These are phyloP conservation scores for Backusella tuberculispora DNA, from an alignment of 192 early-diverging fungal species.

Conservation along the genomic window DNA sequence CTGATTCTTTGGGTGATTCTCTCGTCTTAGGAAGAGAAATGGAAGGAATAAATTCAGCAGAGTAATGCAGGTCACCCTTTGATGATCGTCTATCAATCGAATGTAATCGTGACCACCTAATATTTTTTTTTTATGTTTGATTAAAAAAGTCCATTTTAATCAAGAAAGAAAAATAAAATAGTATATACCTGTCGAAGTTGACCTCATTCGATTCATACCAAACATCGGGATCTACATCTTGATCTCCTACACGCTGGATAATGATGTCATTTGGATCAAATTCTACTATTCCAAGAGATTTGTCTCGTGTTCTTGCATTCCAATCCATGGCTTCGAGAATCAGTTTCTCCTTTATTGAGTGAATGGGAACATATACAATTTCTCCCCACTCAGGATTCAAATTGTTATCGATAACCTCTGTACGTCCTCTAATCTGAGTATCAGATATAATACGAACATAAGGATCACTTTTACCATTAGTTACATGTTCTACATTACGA, in stretches of 20 bases:
- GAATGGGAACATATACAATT: constrained; percentile 75
- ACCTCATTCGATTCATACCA: constrained; percentile 35
- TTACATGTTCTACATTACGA: constrained; percentile 72
- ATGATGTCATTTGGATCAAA: constrained; percentile 29
- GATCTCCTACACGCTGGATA: constrained; percentile 24
- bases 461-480: constrained; percentile 77
- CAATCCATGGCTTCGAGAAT: constrained; percentile 75
- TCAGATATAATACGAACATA: constrained; percentile 71
- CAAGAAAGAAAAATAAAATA: neutral
- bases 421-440: constrained; percentile 61
- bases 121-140: neutral
- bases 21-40: constrained; percentile 23
- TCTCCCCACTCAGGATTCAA: constrained; percentile 86
- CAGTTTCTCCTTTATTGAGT: constrained; percentile 66
- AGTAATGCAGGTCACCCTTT: constrained; percentile 45
- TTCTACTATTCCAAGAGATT: constrained; percentile 65
- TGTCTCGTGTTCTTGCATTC: constrained; percentile 75
- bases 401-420: constrained; percentile 70
- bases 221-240: constrained; percentile 25
- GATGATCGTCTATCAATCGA: constrained; percentile 32
- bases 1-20: neutral
- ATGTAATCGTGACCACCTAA: constrained; percentile 43
- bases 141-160: constrained; percentile 2
- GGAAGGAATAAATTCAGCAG: constrained; percentile 44
- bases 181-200: constrained; percentile 32